Percentiles rank a stretch among this genome's conserved stretches.
These are phyloP conservation scores for Botrytis byssoidea DNA, from an alignment of 2,329 filamentous ascomycete species.

Conservation along the genomic window DNA sequence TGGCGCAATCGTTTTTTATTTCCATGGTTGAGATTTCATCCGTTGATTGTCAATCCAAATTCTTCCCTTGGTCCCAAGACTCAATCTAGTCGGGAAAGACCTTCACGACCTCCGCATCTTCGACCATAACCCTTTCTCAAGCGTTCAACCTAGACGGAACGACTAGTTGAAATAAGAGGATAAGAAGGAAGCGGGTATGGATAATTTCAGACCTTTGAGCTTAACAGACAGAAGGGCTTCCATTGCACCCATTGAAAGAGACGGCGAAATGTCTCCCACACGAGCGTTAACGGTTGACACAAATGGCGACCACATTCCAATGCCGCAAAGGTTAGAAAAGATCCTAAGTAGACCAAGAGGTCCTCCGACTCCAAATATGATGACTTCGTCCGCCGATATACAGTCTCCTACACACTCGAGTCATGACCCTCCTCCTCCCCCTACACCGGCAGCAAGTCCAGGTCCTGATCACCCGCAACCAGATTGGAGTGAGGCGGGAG, in stretches of 20 bases:
- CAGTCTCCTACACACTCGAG: slow-evolving; percentile 45
- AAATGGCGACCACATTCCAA: slow-evolving; percentile 41
- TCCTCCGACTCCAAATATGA: slow-evolving; percentile 66
- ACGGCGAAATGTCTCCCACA: slow-evolving; percentile 41
- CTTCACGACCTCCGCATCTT: neutral
- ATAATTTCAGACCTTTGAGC: slow-evolving; percentile 50
- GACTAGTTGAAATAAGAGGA: neutral
- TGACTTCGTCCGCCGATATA: slow-evolving; percentile 61
- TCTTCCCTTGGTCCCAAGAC: slow-evolving; percentile 10
- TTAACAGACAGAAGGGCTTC: slow-evolving; percentile 62
- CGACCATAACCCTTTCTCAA: neutral
- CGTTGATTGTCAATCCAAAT: neutral
- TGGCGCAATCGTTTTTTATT: neutral
- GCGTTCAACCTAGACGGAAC: neutral
- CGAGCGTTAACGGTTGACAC: slow-evolving; percentile 49
- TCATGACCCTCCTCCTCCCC: slow-evolving; percentile 57
- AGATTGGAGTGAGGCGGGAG: slow-evolving; percentile 75
- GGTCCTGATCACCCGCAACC: slow-evolving; percentile 60
- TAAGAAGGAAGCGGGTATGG: slow-evolving; percentile 29
- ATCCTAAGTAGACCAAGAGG: slow-evolving; percentile 54
- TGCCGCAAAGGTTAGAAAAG: slow-evolving; percentile 52
- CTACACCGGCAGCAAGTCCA: slow-evolving; percentile 64
- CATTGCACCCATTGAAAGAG: slow-evolving; percentile 51
- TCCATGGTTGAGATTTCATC: slow-evolving; percentile 8
- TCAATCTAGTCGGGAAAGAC: neutral